Percentiles rank a stretch among this genome's conserved stretches.
These are phyloP conservation scores for Mallotus nudiflorus DNA, from an alignment of 345 rosid genomes.

Conservation along the genomic window DNA sequence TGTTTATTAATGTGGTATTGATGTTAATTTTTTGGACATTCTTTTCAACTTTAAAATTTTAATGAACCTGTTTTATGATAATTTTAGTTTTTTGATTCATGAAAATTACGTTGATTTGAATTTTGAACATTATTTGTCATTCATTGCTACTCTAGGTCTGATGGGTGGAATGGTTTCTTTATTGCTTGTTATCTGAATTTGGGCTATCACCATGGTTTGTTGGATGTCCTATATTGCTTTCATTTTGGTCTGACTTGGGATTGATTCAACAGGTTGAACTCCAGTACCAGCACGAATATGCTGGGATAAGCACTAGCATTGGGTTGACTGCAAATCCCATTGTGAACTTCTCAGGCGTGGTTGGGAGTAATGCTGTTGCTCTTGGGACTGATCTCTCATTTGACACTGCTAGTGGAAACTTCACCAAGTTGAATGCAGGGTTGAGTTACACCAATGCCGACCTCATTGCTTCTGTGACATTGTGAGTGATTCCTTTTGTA, in stretches of 20 bases:
- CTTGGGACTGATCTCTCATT: conserved; percentile 90
- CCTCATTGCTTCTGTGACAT: conserved; percentile 67
- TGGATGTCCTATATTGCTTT: too few species aligned
- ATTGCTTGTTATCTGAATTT: too few species aligned
- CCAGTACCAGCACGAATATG: conserved; percentile 86
- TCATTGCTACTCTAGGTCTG: not conserved
- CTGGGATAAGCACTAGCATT: conserved; percentile 80
- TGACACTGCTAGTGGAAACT: conserved; percentile 70
- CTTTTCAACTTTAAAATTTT: too few species aligned
- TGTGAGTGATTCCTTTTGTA: conserved; percentile 52
- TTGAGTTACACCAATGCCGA: conserved; percentile 63
- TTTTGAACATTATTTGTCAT: not conserved
- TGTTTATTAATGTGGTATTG: too few species aligned
- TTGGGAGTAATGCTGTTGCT: conserved; percentile 59
- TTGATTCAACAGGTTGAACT: conserved; percentile 65
- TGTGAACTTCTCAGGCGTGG: conserved; percentile 86
- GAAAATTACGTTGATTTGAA: too few species aligned
- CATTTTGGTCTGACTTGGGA: conserved; percentile 12
- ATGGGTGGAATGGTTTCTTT: too few species aligned
- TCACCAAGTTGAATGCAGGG: conserved; percentile 78
- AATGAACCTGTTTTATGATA: too few species aligned
- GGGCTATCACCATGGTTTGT: too few species aligned
- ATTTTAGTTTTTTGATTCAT: too few species aligned
- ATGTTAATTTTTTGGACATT: too few species aligned
- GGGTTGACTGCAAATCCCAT: conserved; percentile 82